phyloP scores from a whole-genome alignment of 2,329 filamentous ascomycete genomes.

The Ophiostoma triangulosporum region DNA sequence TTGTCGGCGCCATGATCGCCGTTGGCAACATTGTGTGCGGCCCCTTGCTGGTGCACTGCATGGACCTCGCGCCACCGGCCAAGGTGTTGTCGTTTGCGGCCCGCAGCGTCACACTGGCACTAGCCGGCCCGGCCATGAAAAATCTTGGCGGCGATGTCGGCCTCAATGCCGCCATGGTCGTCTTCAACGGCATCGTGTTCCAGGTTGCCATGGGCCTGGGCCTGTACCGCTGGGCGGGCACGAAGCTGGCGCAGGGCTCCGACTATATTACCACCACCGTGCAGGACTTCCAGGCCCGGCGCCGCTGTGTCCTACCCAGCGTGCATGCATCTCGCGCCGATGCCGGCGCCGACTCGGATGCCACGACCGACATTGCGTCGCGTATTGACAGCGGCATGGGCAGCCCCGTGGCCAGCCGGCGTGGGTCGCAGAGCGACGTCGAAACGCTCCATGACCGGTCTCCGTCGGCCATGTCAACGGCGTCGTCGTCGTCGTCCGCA shows the following conservation, averaged over 20 bases:
- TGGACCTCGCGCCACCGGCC: conserved; percentile 23
- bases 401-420: not conserved
- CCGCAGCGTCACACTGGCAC: conserved; percentile 35
- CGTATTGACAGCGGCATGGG: not conserved
- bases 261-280: not conserved
- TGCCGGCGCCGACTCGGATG: not conserved
- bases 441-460: not conserved
- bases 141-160: conserved; percentile 31
- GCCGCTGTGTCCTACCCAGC: too few species aligned
- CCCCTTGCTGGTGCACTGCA: conserved; percentile 23
- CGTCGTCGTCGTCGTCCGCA: not conserved
- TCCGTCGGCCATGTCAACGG: not conserved
- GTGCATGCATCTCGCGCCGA: too few species aligned
- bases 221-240: conserved; percentile 12
- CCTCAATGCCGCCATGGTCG: conserved; percentile 36
- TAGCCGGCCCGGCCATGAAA: conserved; percentile 33
- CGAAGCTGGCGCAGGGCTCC: not conserved
- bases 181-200: conserved; percentile 34
- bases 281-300: not conserved
- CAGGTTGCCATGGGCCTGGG: conserved; percentile 23
- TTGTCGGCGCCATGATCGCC: conserved; percentile 25
- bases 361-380: not conserved
- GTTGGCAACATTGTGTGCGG: conserved; percentile 29
- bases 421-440: not conserved
- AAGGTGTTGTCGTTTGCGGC: conserved; percentile 33